Evolutionary conservation across 2,329 filamentous ascomycete species (phyloP).

Genomic region (Reticulascus tulasneorum): DNA sequence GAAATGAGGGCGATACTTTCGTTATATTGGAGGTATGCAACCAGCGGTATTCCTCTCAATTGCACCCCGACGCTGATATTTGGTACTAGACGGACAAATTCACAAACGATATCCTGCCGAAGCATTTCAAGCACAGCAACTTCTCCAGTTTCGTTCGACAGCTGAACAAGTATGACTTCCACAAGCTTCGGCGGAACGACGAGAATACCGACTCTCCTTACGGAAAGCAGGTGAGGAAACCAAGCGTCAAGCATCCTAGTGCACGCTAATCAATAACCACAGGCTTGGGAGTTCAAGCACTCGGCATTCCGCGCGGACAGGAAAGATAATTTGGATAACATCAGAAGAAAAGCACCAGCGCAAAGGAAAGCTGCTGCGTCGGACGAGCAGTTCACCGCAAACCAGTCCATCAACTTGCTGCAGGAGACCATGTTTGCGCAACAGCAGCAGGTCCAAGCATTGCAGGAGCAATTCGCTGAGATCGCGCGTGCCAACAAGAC

Average conservation of each 20-base stretch:
- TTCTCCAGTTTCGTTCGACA: conserved; percentile 96
- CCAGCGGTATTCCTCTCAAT: neutral
- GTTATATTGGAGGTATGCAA: conserved; percentile 83
- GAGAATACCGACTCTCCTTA: conserved; percentile 79
- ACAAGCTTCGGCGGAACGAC: conserved; percentile 93
- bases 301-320: conserved; percentile 94
- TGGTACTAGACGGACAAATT: conserved; percentile 99
- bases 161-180: conserved; percentile 96
- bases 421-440: conserved; percentile 86
- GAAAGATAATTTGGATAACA: conserved; percentile 95
- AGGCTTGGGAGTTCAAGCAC: conserved; percentile 97
- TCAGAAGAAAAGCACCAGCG: conserved; percentile 89
- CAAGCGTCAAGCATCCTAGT: neutral
- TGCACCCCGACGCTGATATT: conserved; percentile 4
- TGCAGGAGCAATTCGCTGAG: conserved; percentile 82
- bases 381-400: conserved; percentile 72
- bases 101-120: conserved; percentile 92
- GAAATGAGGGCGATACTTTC: conserved; percentile 90
- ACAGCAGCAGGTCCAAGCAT: conserved; percentile 83
- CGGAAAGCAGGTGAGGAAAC: conserved; percentile 62
- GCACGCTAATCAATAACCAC: conserved; percentile 1
- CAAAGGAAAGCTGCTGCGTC: conserved; percentile 67
- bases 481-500: conserved; percentile 61
- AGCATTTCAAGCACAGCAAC: conserved; percentile 99
- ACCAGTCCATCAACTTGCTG: conserved; percentile 84